These are phyloP conservation scores for Biancaea sappan DNA, from an alignment of 306 rosid species.

Conservation along the genomic window DNA sequence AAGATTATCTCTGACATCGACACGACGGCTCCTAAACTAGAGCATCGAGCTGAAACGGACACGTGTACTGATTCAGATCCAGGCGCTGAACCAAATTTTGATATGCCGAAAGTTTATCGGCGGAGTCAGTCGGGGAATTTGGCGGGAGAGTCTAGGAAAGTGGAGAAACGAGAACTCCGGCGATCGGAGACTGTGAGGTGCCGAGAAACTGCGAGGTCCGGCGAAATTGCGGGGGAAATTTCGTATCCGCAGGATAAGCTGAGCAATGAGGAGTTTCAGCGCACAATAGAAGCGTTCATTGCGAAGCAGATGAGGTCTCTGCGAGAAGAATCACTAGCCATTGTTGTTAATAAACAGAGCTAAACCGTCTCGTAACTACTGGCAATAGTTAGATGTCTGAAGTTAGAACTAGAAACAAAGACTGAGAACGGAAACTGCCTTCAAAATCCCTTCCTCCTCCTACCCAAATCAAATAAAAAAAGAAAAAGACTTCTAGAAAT, in stretches of 20 bases:
- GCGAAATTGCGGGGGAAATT: constrained; percentile 9
- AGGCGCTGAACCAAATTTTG: constrained; percentile 14
- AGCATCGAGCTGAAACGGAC: constrained; percentile 17
- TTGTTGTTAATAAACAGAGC: constrained; percentile 40
- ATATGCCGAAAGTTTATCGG: constrained; percentile 24
- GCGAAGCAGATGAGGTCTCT: constrained; percentile 74
- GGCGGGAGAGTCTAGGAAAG: neutral
- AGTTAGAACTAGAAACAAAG: neutral
- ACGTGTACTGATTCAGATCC: neutral
- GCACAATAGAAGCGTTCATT: constrained; percentile 73
- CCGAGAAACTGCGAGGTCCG: neutral
- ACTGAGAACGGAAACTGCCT: neutral
- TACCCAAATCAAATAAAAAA: neutral
- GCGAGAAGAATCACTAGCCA: constrained; percentile 51
- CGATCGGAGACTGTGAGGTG: constrained; percentile 61
- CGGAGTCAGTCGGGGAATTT: constrained; percentile 56
- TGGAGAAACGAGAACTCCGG: constrained; percentile 33
- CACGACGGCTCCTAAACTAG: neutral
- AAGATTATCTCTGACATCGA: constrained; percentile 44
- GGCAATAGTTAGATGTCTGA: too few species aligned
- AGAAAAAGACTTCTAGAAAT: neutral
- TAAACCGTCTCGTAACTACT: neutral
- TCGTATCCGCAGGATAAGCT: constrained; percentile 47
- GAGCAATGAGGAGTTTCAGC: constrained; percentile 82
- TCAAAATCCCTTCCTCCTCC: neutral